Percentiles rank a stretch among this genome's conserved stretches.
Conservation (phyloP, 768 basidiomycete species). For the Dictyophora rubrovolvata region DNA sequence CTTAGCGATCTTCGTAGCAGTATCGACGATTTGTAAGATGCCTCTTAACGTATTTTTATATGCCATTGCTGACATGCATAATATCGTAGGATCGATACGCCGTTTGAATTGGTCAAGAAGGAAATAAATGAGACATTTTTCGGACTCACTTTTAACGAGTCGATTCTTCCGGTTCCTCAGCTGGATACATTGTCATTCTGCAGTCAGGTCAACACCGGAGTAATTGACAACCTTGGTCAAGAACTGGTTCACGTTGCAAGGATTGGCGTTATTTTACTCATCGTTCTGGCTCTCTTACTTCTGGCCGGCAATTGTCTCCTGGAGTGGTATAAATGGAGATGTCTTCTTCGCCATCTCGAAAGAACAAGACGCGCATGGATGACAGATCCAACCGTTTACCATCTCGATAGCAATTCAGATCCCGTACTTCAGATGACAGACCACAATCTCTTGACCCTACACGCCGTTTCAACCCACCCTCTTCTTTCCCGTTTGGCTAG, state of each 20-base stretch:
- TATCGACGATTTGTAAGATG: conserved; percentile 50
- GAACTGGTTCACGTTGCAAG: conserved; percentile 74
- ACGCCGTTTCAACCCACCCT: conserved; percentile 60
- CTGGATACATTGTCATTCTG: conserved; percentile 68
- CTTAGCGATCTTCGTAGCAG: conserved; percentile 62
- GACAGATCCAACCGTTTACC: conserved; percentile 55
- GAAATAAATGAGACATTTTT: conserved; percentile 84
- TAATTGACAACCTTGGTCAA: conserved; percentile 75
- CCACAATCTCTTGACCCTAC: conserved; percentile 71
- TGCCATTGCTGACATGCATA: conserved; percentile 1
- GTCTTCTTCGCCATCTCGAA: conserved; percentile 52
- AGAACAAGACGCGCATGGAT: conserved; percentile 69
- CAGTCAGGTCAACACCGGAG: conserved; percentile 62
- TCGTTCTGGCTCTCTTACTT: conserved; percentile 61
- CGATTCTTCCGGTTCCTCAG: conserved; percentile 66
- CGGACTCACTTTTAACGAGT: conserved; percentile 60
- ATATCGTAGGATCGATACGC: conserved; percentile 56
- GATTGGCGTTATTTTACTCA: conserved; percentile 67
- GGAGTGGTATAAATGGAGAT: conserved; percentile 86
- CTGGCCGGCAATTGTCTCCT: conserved; percentile 63
- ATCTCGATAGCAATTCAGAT: conserved; percentile 23
- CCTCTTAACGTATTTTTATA: neutral
- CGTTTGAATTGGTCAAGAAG: conserved; percentile 79
- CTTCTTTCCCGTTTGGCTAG: conserved; percentile 59
- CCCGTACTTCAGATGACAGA: conserved; percentile 30